phyloP scores from a whole-genome alignment of 306 rosid species.

The Vigna mungo region DNA sequence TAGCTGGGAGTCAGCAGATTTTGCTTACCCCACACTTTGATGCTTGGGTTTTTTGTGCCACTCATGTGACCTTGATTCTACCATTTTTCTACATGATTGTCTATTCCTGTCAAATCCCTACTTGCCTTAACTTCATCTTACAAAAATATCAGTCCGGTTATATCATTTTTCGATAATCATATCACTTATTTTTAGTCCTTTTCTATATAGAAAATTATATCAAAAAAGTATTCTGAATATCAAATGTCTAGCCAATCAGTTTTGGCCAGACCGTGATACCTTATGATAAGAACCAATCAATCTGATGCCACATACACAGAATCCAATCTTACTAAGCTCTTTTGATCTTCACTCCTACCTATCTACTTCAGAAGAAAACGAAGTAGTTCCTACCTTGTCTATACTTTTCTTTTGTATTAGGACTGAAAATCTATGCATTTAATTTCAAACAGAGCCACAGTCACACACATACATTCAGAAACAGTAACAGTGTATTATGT shows the following conservation, averaged over 20 bases:
- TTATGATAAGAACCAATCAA: constrained; percentile 37
- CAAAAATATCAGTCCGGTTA: constrained; percentile 13
- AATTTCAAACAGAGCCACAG: constrained; percentile 16
- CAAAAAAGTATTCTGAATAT: neutral
- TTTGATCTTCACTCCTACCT: constrained; percentile 33
- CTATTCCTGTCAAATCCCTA: constrained; percentile 36
- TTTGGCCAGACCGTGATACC: constrained; percentile 20
- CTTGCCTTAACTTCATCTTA: constrained; percentile 38
- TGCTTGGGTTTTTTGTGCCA: constrained; percentile 42
- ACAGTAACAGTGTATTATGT: constrained; percentile 16
- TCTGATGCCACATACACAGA: constrained; percentile 28
- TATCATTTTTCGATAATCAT: neutral
- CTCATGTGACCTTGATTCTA: constrained; percentile 43
- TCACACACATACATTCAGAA: neutral
- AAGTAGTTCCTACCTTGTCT: constrained; percentile 17
- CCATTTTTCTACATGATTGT: neutral
- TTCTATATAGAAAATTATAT: too few relatives aligned
- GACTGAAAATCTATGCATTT: neutral
- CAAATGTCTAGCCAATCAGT: constrained; percentile 15
- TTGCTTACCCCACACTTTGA: constrained; percentile 48
- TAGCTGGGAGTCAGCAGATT: constrained; percentile 33
- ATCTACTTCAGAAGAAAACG: constrained; percentile 34
- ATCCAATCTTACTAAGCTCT: constrained; percentile 4
- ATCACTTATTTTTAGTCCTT: neutral
- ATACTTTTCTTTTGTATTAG: constrained; percentile 6